These are phyloP conservation scores for Yamagishiella unicocca DNA, from an alignment of 139 green algal species.

Conservation along the genomic window DNA sequence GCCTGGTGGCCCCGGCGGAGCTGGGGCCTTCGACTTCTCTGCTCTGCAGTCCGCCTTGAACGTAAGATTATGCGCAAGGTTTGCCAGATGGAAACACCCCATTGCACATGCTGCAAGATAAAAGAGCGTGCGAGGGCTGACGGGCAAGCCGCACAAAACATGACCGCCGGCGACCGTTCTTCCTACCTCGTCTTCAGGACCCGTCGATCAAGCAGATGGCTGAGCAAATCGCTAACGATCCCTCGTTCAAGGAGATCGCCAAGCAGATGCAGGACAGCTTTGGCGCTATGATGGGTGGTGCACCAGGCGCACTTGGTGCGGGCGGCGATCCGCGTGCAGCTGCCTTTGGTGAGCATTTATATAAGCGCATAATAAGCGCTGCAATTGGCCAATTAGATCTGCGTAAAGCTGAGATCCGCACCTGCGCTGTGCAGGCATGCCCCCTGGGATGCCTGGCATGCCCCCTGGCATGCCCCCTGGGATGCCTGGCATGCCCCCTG, in stretches of 20 bases:
- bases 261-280: constrained; percentile 76
- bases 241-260: constrained; percentile 78
- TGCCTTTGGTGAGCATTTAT: no score
- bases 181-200: constrained; percentile 61
- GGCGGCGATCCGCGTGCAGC: constrained; percentile 30
- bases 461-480: neutral
- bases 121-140: no score
- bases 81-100: no score
- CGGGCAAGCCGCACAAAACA: neutral
- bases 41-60: constrained; percentile 75
- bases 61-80: no score
- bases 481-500: constrained; percentile 1
- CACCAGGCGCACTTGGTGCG: neutral
- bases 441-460: constrained; percentile 36
- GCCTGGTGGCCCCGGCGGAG: constrained; percentile 38
- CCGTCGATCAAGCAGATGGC: constrained; percentile 87
- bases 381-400: no score
- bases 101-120: neutral
- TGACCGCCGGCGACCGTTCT: neutral
- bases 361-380: no score
- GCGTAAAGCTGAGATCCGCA: no score
- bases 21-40: constrained; percentile 73
- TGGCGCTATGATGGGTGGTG: constrained; percentile 57
- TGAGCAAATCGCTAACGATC: constrained; percentile 85
- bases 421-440: neutral